Evolutionary conservation across 148 eudicot species (phyloP).

Genomic region (Cornus suecica): DNA sequence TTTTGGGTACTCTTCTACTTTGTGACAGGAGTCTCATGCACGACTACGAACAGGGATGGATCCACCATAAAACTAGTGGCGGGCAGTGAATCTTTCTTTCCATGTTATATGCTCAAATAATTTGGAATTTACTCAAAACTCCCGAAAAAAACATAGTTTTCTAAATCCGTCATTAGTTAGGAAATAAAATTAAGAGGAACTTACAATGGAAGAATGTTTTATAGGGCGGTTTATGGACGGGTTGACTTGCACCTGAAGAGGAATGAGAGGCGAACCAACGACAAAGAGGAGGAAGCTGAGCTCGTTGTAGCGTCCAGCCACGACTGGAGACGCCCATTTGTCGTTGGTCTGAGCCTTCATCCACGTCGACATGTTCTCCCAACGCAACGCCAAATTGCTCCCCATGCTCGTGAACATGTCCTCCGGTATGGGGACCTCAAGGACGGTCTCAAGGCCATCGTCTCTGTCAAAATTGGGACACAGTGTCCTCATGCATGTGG

Average conservation of each 20-base stretch:
- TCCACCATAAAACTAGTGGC: no score
- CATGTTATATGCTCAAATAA: no score
- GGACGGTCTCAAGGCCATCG: constrained; percentile 80
- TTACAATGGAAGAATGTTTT: constrained; percentile 73
- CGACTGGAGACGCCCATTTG: constrained; percentile 72
- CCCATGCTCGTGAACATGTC: constrained; percentile 86
- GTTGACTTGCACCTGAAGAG: constrained; percentile 76
- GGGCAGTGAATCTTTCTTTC: no score
- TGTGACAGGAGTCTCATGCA: no score
- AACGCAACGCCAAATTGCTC: constrained; percentile 50
- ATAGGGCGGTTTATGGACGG: constrained; percentile 53
- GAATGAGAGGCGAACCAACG: constrained; percentile 85
- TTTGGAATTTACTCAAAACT: no score
- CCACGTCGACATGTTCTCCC: constrained; percentile 91
- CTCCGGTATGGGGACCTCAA: constrained; percentile 95
- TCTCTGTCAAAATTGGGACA: constrained; percentile 88
- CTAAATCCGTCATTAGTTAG: no score
- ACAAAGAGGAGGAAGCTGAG: constrained; percentile 74
- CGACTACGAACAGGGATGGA: no score
- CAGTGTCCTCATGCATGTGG: constrained; percentile 61
- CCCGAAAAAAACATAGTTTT: no score
- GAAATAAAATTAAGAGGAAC: constrained; percentile 11
- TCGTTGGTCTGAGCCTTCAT: constrained; percentile 88
- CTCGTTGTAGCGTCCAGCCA: constrained; percentile 76
- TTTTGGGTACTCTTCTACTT: no score